Conservation (phyloP, 345 rosid species). For the Turritis glabra region DNA sequence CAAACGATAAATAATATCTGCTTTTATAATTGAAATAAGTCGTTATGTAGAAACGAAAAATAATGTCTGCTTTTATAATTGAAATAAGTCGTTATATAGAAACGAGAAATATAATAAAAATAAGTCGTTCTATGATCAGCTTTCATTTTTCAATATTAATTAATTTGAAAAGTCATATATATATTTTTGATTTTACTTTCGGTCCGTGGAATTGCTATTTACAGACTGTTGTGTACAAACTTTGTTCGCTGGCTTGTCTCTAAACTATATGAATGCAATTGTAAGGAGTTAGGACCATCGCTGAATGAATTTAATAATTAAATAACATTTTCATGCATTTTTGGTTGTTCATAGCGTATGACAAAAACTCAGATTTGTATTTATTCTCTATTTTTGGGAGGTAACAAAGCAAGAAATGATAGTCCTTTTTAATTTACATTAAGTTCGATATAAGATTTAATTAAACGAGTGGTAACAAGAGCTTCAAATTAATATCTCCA, state of each 20-base stretch:
- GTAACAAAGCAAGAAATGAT: neutral
- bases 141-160: too few species aligned
- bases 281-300: conserved; percentile 35
- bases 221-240: conserved; percentile 34
- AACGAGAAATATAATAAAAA: too few species aligned
- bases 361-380: neutral
- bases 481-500: neutral
- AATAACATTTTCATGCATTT: conserved; percentile 6
- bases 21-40: neutral
- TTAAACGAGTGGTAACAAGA: conserved; percentile 6
- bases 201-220: conserved; percentile 34
- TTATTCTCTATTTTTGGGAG: neutral
- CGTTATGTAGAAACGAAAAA: neutral
- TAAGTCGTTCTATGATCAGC: too few species aligned
- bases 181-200: neutral
- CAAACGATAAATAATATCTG: neutral
- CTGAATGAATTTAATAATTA: conserved; percentile 21
- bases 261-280: conserved; percentile 26
- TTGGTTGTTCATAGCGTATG: conserved; percentile 20
- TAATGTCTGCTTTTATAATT: neutral
- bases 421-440: neutral
- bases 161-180: neutral
- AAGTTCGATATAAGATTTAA: conserved; percentile 4
- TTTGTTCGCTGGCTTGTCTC: conserved; percentile 37
- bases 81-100: neutral